A percentile compares a stretch with the other conserved stretches of the same genome.
Evolutionary conservation across 768 basidiomycete species (phyloP).

Genomic region (Leucosporidium creatinivorum): DNA sequence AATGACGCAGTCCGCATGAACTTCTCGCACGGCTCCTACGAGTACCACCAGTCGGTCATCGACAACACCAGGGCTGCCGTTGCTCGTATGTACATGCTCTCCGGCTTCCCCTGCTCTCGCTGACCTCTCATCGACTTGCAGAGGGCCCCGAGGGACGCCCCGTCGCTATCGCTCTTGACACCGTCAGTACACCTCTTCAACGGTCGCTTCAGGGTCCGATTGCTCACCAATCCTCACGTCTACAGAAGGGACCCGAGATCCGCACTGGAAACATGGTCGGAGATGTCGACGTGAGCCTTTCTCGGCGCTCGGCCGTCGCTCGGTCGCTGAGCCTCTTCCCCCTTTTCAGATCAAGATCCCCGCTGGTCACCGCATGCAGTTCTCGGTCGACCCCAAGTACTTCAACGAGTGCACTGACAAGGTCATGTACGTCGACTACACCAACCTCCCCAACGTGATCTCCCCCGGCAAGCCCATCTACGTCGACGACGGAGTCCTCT

Average conservation of each 20-base stretch:
- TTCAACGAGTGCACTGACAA: conserved; percentile 72
- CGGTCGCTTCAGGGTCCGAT: background rate
- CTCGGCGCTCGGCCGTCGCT: background rate
- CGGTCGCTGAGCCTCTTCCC: background rate
- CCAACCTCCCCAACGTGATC: conserved; percentile 90
- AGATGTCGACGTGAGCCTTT: conserved; percentile 63
- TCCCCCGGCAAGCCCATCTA: conserved; percentile 96
- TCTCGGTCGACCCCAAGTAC: conserved; percentile 77
- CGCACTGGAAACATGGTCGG: conserved; percentile 89
- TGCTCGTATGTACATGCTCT: conserved; percentile 50
- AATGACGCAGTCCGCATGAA: conserved; percentile 85
- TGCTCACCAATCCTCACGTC: background rate
- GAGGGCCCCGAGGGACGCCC: conserved; percentile 68
- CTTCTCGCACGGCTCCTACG: conserved; percentile 98
- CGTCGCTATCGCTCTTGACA: conserved; percentile 94
- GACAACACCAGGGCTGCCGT: conserved; percentile 90
- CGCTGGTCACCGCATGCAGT: conserved; percentile 87
- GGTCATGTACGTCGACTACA: conserved; percentile 87
- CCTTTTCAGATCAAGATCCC: conserved; percentile 62
- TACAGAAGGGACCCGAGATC: conserved; percentile 97
- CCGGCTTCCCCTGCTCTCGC: background rate
- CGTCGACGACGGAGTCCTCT: conserved; percentile 75
- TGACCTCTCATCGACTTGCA: conserved; percentile 38
- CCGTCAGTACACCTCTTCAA: conserved; percentile 49
- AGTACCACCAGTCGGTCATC: conserved; percentile 97